phyloP scores from a whole-genome alignment of 768 basidiomycete species.

The Cyathus striatus region DNA sequence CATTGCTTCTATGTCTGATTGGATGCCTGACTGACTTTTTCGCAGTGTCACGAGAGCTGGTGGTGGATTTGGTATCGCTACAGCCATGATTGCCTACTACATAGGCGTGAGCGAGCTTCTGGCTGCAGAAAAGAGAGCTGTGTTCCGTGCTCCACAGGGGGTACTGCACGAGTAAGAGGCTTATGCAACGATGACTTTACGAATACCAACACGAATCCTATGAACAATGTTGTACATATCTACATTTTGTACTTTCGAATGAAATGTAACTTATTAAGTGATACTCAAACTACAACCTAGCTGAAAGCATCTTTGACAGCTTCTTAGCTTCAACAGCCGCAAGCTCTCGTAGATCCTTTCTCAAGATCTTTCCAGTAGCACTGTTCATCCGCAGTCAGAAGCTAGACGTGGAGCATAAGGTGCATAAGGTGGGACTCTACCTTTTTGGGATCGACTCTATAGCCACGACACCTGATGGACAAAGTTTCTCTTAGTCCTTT shows the following conservation, averaged over 20 bases:
- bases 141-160: conserved; percentile 32
- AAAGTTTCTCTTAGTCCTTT: neutral
- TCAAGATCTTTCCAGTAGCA: conserved; percentile 85
- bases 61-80: conserved; percentile 33
- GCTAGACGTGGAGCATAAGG: too few relatives aligned
- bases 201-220: too few relatives aligned
- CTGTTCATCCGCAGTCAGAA: too few relatives aligned
- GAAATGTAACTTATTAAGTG: too few relatives aligned
- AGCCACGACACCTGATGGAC: conserved; percentile 46
- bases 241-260: too few relatives aligned
- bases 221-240: too few relatives aligned
- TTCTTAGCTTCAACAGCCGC: too few relatives aligned
- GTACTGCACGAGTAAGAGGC: too few relatives aligned
- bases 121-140: conserved; percentile 24
- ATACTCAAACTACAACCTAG: too few relatives aligned
- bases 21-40: neutral
- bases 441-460: conserved; percentile 67
- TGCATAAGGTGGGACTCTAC: too few relatives aligned
- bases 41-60: conserved; percentile 31
- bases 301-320: too few relatives aligned
- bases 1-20: neutral
- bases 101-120: conserved; percentile 36
- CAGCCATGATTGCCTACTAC: conserved; percentile 40
- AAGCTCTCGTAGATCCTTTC: conserved; percentile 66
- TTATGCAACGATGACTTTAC: too few relatives aligned